Evolutionary conservation across 805 yeast species (phyloP).

Genomic region (Komagataella ulmi): DNA sequence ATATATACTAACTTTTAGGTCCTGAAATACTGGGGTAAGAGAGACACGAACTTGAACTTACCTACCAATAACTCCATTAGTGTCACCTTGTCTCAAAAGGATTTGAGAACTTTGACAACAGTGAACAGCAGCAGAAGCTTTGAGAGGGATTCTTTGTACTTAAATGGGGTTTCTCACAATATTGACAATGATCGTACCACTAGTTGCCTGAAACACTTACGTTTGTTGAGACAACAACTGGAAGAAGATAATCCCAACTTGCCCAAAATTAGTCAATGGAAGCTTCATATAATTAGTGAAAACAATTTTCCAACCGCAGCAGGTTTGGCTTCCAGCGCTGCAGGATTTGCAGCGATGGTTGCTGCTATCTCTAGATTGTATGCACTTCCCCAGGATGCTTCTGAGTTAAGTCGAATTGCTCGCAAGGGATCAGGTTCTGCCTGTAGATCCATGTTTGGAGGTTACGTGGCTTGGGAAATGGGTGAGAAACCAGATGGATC

Average conservation of each 20-base stretch:
- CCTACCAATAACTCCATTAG: slow-evolving; percentile 96
- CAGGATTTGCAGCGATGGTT: slow-evolving; percentile 95
- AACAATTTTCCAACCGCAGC: slow-evolving; percentile 99
- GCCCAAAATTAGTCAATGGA: slow-evolving; percentile 51
- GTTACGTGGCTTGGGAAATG: slow-evolving; percentile 99
- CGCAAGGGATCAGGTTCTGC: slow-evolving; percentile 99
- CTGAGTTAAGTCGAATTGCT: slow-evolving; percentile 86
- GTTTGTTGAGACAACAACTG: slow-evolving; percentile 46
- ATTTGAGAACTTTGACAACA: slow-evolving; percentile 83
- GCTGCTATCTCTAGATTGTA: slow-evolving; percentile 78
- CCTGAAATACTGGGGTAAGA: slow-evolving; percentile 96
- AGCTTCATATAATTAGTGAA: slow-evolving; percentile 74
- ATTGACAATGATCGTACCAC: slow-evolving; percentile 48
- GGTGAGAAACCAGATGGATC: slow-evolving; percentile 65
- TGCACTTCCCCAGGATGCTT: slow-evolving; percentile 70
- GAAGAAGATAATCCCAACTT: slow-evolving; percentile 42
- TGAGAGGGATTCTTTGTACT: slow-evolving; percentile 57
- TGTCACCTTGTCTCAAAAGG: slow-evolving; percentile 85
- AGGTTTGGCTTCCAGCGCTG: slow-evolving; percentile 95
- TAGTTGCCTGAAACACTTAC: slow-evolving; percentile 67
- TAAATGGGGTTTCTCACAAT: slow-evolving; percentile 76
- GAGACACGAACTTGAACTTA: slow-evolving; percentile 75
- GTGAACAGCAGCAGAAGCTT: slow-evolving; percentile 56
- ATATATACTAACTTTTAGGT: slow-evolving; percentile 30
- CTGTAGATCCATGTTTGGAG: slow-evolving; percentile 93